Conservation (phyloP, 345 rosid species). For the Arabidopsis suecica region DNA sequence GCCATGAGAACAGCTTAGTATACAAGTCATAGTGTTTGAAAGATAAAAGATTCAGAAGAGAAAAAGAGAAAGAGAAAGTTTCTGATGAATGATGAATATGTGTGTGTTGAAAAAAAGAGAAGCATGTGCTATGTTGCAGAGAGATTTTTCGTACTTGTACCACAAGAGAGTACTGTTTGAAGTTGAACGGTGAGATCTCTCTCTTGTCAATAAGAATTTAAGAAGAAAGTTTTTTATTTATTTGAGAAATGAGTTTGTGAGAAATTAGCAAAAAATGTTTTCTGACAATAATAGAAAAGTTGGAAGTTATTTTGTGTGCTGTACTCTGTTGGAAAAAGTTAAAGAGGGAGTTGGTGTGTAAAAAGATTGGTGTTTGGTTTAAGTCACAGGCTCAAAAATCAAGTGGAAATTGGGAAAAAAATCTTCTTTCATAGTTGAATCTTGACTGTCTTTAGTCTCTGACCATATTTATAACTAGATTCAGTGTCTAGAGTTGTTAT, state of each 20-base stretch:
- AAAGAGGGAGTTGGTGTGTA: slow-evolving; percentile 1
- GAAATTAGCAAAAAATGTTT: slow-evolving; percentile 22
- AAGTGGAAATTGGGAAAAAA: slow-evolving; percentile 30
- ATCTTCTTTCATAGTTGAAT: not conserved
- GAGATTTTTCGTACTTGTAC: slow-evolving; percentile 34
- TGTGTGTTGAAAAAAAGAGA: not conserved
- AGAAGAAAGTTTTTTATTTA: not conserved
- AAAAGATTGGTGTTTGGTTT: slow-evolving; percentile 16
- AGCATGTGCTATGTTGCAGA: slow-evolving; percentile 42
- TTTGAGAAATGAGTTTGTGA: slow-evolving; percentile 1
- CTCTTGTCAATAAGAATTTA: not conserved
- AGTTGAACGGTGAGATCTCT: slow-evolving; percentile 36
- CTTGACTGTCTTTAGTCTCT: slow-evolving; percentile 27
- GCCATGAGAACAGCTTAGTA: slow-evolving; percentile 52
- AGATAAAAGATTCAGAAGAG: not conserved
- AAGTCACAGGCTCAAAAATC: slow-evolving; percentile 35
- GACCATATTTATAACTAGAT: slow-evolving; percentile 22
- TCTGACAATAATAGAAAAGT: slow-evolving; percentile 33
- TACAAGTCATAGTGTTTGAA: slow-evolving; percentile 36
- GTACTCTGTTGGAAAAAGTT: slow-evolving; percentile 21
- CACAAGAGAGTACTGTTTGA: slow-evolving; percentile 26
- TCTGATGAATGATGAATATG: slow-evolving; percentile 34
- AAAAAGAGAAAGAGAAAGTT: slow-evolving; percentile 9
- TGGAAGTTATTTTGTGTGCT: slow-evolving; percentile 25
- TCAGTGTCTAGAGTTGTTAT: not conserved